Conservation (phyloP, 2,329 filamentous ascomycete species). For the Paracoccidioides lutzii region DNA sequence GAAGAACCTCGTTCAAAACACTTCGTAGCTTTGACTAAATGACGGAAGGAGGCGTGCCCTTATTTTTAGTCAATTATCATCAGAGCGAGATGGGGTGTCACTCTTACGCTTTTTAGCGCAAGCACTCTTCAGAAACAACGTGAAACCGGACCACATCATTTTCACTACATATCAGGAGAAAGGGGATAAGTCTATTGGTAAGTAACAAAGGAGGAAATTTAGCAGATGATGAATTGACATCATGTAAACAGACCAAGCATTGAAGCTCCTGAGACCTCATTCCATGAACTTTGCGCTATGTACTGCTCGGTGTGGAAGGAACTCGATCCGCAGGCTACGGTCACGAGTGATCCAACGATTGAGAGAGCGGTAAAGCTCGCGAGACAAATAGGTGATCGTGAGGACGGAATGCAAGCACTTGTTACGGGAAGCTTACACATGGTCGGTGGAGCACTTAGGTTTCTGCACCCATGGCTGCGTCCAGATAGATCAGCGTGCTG, state of each 20-base stretch:
- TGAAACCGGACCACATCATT: slow-evolving; percentile 17
- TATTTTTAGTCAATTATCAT: slow-evolving; percentile 23
- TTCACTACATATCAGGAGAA: slow-evolving; percentile 21
- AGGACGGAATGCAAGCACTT: slow-evolving; percentile 14
- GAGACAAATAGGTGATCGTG: slow-evolving; percentile 8
- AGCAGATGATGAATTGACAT: too few relatives aligned
- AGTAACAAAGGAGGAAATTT: not conserved
- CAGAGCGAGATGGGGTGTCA: slow-evolving; percentile 16
- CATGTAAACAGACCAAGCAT: slow-evolving; percentile 2
- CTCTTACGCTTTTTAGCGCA: slow-evolving; percentile 15
- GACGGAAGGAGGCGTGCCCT: slow-evolving; percentile 13
- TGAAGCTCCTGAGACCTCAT: slow-evolving; percentile 11
- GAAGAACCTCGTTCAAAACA: not conserved
- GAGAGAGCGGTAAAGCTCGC: slow-evolving; percentile 17
- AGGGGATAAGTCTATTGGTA: slow-evolving; percentile 15
- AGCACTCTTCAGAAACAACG: slow-evolving; percentile 11
- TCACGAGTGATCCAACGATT: slow-evolving; percentile 16
- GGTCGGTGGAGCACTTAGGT: slow-evolving; percentile 16
- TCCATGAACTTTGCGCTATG: slow-evolving; percentile 12
- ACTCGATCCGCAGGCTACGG: slow-evolving; percentile 11
- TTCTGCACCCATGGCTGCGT: slow-evolving; percentile 14
- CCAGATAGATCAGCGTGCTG: too few relatives aligned
- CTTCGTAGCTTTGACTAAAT: too few relatives aligned
- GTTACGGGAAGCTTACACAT: slow-evolving; percentile 18
- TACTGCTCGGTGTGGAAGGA: slow-evolving; percentile 17